Evolutionary conservation across 1,139 yeast species (phyloP).

Genomic region (Starmera stellimalicola): DNA sequence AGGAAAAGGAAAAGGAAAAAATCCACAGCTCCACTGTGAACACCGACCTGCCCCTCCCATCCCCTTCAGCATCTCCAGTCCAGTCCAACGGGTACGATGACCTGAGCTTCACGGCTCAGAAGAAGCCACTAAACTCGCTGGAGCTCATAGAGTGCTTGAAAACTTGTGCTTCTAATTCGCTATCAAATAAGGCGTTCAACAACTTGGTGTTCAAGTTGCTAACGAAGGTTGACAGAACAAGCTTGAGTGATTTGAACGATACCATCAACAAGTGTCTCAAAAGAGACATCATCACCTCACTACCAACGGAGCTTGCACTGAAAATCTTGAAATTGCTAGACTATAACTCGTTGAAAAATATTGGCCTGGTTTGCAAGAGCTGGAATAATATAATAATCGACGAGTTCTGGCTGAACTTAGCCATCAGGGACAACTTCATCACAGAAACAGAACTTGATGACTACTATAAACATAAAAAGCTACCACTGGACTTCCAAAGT

Average conservation of each 20-base stretch:
- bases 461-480: constrained; percentile 6
- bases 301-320: constrained; percentile 73
- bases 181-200: constrained; percentile 11
- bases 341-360: constrained; percentile 48
- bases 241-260: constrained; percentile 59
- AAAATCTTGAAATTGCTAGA: constrained; percentile 64
- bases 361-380: constrained; percentile 54
- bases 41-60: constrained; percentile 46
- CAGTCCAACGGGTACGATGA: constrained; percentile 24
- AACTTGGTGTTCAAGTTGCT: constrained; percentile 51
- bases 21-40: constrained; percentile 1
- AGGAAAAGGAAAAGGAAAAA: background rate
- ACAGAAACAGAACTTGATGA: constrained; percentile 20
- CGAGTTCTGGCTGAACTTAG: constrained; percentile 48
- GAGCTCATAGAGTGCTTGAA: constrained; percentile 25
- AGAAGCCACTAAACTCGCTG: constrained; percentile 16
- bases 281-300: constrained; percentile 58
- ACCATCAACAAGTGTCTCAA: constrained; percentile 51
- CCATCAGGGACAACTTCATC: constrained; percentile 46
- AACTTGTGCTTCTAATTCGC: constrained; percentile 7
- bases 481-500: constrained; percentile 11
- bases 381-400: constrained; percentile 64
- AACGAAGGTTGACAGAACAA: constrained; percentile 53
- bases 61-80: constrained; percentile 62
- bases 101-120: constrained; percentile 7